These are phyloP conservation scores for Colletotrichum chrysophilum DNA, from an alignment of 2,329 filamentous ascomycete genomes.

Conservation along the genomic window DNA sequence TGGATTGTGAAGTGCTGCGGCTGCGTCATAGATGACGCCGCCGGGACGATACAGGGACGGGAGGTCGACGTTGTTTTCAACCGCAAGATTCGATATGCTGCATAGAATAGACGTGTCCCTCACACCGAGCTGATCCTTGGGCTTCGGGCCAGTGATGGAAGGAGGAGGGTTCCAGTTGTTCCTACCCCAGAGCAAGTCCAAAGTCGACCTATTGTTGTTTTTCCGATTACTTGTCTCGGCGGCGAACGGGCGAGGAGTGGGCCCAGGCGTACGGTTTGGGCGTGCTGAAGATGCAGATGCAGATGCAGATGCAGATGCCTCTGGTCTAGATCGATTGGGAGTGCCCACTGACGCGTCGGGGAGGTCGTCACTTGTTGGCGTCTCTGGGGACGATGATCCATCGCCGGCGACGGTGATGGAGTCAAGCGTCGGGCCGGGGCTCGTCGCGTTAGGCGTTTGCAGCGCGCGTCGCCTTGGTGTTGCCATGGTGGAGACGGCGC, in stretches of 20 bases:
- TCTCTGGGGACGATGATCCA: background rate
- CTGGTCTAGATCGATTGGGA: background rate
- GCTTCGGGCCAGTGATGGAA: background rate
- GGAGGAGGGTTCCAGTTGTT: background rate
- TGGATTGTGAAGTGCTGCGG: background rate
- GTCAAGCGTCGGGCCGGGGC: background rate
- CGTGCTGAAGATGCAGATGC: background rate
- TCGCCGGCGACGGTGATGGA: background rate
- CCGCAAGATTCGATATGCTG: background rate
- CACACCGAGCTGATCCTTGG: background rate
- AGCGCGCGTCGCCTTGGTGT: background rate
- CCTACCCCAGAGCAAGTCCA: background rate
- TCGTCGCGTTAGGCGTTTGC: background rate
- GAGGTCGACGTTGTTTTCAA: background rate
- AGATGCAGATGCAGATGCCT: background rate
- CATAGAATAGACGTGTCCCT: background rate
- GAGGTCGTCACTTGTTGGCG: background rate
- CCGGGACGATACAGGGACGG: background rate
- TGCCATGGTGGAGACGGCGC: background rate
- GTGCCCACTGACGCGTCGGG: background rate
- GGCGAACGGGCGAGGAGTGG: background rate
- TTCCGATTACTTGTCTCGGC: background rate
- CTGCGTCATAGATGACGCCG: background rate
- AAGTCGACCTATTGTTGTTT: background rate
- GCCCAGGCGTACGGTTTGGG: background rate